Conservation (phyloP, 2,329 filamentous ascomycete species). For the Penicillium sp. region DNA sequence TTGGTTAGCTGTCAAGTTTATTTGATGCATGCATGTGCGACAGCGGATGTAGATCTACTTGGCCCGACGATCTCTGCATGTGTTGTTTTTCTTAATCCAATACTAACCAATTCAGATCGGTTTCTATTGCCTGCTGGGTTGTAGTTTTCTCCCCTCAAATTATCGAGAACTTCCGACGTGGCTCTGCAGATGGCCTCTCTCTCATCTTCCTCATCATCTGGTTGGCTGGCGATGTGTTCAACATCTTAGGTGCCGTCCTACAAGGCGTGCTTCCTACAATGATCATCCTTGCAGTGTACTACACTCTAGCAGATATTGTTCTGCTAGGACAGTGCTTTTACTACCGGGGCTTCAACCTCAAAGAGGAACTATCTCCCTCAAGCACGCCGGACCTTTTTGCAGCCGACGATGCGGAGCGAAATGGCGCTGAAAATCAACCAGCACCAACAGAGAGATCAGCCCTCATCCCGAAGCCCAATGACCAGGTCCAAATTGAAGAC, state of each 20-base stretch:
- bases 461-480: constrained; percentile 27
- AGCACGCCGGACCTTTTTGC: constrained; percentile 15
- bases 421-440: constrained; percentile 19
- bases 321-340: constrained; percentile 90
- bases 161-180: constrained; percentile 84
- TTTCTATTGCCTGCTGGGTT: constrained; percentile 97
- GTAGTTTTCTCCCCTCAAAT: constrained; percentile 98
- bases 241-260: constrained; percentile 86
- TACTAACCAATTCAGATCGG: constrained; percentile 60
- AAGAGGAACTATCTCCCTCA: constrained; percentile 30
- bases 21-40: not conserved
- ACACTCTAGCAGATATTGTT: constrained; percentile 87
- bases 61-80: constrained; percentile 2
- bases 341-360: constrained; percentile 73
- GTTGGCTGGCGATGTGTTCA: constrained; percentile 93
- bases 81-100: constrained; percentile 1
- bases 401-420: constrained; percentile 17
- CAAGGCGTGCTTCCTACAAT: constrained; percentile 93
- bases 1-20: not conserved
- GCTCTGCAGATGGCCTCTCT: constrained; percentile 83
- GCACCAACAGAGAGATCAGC: constrained; percentile 33
- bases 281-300: constrained; percentile 92
- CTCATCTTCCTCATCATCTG: constrained; percentile 91
- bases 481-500: constrained; percentile 16
- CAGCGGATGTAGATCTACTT: not conserved